phyloP scores from a whole-genome alignment of 495 filamentous ascomycete species.

The Xylona heveae region DNA sequence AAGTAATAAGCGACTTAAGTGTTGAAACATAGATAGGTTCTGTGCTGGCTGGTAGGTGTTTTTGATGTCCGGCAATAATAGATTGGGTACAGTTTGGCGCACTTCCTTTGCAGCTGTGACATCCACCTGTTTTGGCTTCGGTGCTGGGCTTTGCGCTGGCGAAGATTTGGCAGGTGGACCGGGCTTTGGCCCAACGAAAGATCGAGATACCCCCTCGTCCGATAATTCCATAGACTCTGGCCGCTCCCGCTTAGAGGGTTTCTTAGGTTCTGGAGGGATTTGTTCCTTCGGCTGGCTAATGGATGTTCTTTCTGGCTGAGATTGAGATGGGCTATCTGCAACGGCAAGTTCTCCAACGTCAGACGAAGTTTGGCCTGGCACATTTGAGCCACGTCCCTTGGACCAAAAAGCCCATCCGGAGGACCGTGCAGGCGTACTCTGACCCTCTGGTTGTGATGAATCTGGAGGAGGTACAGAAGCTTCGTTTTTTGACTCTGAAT shows the following conservation, averaged over 20 bases:
- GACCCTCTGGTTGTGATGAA: slow-evolving; percentile 4
- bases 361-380: slow-evolving; percentile 23
- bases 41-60: slow-evolving; percentile 45
- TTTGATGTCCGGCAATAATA: slow-evolving; percentile 46
- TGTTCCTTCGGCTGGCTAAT: too few species aligned
- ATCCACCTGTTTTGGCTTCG: slow-evolving; percentile 7
- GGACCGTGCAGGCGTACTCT: slow-evolving; percentile 22
- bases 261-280: slow-evolving; percentile 13
- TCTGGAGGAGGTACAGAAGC: slow-evolving; percentile 16
- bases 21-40: slow-evolving; percentile 48
- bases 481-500: slow-evolving; percentile 14
- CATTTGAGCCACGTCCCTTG: too few species aligned
- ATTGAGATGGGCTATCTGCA: slow-evolving; percentile 41
- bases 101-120: slow-evolving; percentile 21
- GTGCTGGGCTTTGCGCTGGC: background rate
- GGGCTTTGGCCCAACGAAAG: background rate
- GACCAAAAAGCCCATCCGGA: slow-evolving; percentile 83
- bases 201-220: too few species aligned
- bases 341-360: slow-evolving; percentile 48
- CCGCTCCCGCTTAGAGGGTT: slow-evolving; percentile 7
- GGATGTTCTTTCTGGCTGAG: slow-evolving; percentile 36
- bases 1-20: slow-evolving; percentile 44
- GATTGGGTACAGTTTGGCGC: slow-evolving; percentile 28
- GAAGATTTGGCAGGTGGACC: background rate
- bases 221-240: slow-evolving; percentile 1